Evolutionary conservation across 108 stramenopile genomes (phyloP).

Genomic region (Skeletonema menzelii): DNA sequence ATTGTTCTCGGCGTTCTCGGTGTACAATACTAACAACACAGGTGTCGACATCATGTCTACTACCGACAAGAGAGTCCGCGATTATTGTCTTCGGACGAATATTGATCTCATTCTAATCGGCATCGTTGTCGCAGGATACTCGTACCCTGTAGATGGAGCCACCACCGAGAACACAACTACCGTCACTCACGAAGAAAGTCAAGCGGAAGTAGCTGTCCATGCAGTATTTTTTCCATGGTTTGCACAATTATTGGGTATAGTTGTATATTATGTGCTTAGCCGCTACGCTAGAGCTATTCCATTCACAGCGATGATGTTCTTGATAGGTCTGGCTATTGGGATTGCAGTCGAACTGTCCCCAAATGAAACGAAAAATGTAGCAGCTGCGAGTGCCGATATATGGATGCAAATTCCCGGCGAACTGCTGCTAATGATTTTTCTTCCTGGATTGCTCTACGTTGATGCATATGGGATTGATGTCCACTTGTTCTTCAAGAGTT

Average conservation of each 20-base stretch:
- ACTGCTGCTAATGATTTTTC: constrained; percentile 25
- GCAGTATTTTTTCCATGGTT: constrained; percentile 66
- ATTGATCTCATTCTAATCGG: background rate
- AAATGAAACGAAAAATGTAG: background rate
- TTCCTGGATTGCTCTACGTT: constrained; percentile 32
- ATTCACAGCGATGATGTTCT: constrained; percentile 69
- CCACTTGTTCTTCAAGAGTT: constrained; percentile 15
- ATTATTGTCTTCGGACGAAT: background rate
- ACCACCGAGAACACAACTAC: background rate
- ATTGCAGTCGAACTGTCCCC: background rate
- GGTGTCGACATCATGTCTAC: background rate
- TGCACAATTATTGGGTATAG: constrained; percentile 48
- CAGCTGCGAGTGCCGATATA: background rate
- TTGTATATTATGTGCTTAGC: constrained; percentile 50
- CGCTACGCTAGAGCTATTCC: constrained; percentile 18
- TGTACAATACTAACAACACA: no score
- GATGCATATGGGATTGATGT: constrained; percentile 30
- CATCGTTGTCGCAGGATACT: background rate
- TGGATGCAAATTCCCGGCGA: constrained; percentile 28
- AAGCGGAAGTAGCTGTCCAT: constrained; percentile 7
- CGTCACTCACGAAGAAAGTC: background rate
- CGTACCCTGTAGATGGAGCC: background rate
- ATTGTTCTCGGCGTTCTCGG: no score
- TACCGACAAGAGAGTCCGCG: background rate
- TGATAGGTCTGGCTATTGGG: constrained; percentile 59